These are phyloP conservation scores for Xylariales sp. DNA, from an alignment of 2,329 filamentous ascomycete species.

Conservation along the genomic window DNA sequence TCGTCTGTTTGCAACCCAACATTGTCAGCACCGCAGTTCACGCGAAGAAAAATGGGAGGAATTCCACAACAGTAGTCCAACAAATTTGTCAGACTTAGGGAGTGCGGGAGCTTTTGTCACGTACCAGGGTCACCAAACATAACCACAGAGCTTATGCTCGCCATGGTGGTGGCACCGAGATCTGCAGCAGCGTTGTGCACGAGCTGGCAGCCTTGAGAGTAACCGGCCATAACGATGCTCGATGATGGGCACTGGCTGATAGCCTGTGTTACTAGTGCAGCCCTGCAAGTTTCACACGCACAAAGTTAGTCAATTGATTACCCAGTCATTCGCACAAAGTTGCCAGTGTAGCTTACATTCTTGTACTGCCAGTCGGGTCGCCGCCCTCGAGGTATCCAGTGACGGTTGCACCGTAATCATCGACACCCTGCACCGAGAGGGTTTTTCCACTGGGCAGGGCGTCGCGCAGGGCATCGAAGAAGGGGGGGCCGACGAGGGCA, in stretches of 20 bases:
- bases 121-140: slow-evolving; percentile 5
- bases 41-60: too few species aligned
- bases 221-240: slow-evolving; percentile 3
- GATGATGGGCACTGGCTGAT: slow-evolving; percentile 1
- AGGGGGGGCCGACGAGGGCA: slow-evolving; percentile 5
- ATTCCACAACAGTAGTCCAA: too few species aligned
- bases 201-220: slow-evolving; percentile 4
- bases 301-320: neutral
- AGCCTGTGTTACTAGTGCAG: neutral
- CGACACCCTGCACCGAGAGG: slow-evolving; percentile 7
- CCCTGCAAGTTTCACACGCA: neutral
- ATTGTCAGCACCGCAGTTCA: too few species aligned
- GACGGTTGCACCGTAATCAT: slow-evolving; percentile 4
- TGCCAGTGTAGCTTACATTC: too few species aligned
- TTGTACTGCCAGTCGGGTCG: slow-evolving; percentile 1
- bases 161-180: neutral
- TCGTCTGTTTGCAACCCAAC: too few species aligned
- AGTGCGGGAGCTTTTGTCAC: neutral
- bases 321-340: too few species aligned
- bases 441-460: neutral
- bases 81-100: too few species aligned
- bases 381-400: slow-evolving; percentile 6
- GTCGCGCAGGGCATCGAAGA: slow-evolving; percentile 4
- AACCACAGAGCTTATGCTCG: slow-evolving; percentile 1
- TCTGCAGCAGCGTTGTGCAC: slow-evolving; percentile 3